Percentiles rank a stretch among this genome's conserved stretches.
phyloP scores from a whole-genome alignment of 345 rosid genomes.

The Abelmoschus esculentus region DNA sequence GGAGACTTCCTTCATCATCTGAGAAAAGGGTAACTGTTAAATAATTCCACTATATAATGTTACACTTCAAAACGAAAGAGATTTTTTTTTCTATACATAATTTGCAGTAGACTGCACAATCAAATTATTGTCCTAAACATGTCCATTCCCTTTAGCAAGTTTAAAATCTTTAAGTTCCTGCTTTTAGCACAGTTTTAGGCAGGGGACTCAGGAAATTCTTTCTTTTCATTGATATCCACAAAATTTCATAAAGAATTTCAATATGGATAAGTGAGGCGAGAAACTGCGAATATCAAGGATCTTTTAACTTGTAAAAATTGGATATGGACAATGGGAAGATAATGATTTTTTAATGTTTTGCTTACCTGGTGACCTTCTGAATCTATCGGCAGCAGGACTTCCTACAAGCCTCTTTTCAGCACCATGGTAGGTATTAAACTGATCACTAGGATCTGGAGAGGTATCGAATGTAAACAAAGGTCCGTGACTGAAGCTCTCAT shows the following conservation, averaged over 20 bases:
- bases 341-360: background rate
- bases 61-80: background rate
- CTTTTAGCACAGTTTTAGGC: too few relatives aligned
- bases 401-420: slow-evolving; percentile 9
- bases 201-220: too few relatives aligned
- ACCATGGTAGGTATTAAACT: background rate
- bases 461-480: slow-evolving; percentile 27
- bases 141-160: background rate
- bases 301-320: background rate
- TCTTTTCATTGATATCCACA: background rate
- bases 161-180: background rate
- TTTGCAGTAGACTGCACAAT: background rate
- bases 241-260: background rate
- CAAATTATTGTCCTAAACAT: background rate
- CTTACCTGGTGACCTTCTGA: slow-evolving; percentile 23
- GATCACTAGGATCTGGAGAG: slow-evolving; percentile 21
- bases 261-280: background rate
- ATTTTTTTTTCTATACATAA: too few relatives aligned
- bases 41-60: background rate
- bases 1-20: slow-evolving; percentile 33
- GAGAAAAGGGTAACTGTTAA: slow-evolving; percentile 10
- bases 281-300: background rate
- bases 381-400: slow-evolving; percentile 6
- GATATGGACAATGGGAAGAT: background rate
- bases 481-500: slow-evolving; percentile 59